Percentiles rank a stretch among this genome's conserved stretches.
These are phyloP conservation scores for Exophiala oligosperma DNA, from an alignment of 2,329 filamentous ascomycete species.

Conservation along the genomic window DNA sequence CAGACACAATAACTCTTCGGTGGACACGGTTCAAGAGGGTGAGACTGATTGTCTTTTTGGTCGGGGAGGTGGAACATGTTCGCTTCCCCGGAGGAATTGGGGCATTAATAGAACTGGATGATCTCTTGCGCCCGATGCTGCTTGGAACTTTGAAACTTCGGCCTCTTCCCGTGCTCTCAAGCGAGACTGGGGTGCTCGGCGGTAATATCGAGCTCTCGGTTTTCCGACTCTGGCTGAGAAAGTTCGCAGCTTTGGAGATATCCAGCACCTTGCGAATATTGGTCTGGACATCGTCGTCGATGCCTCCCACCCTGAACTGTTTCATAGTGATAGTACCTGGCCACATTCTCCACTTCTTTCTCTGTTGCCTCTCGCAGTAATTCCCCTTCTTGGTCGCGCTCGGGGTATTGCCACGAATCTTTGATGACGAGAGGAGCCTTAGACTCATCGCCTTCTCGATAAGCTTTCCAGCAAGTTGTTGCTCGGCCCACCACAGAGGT, in stretches of 20 bases:
- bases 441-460: slow-evolving; percentile 37
- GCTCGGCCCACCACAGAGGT: slow-evolving; percentile 41
- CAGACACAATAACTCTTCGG: too few species aligned
- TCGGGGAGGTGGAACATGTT: too few species aligned
- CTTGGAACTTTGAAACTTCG: slow-evolving; percentile 9
- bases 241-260: slow-evolving; percentile 19
- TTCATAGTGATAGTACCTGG: slow-evolving; percentile 32
- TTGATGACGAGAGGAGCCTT: slow-evolving; percentile 40
- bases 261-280: slow-evolving; percentile 27
- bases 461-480: slow-evolving; percentile 47
- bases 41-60: too few species aligned
- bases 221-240: slow-evolving; percentile 12
- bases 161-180: neutral
- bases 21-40: too few species aligned
- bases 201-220: neutral
- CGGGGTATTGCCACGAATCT: slow-evolving; percentile 34
- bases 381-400: slow-evolving; percentile 32
- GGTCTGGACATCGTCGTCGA: slow-evolving; percentile 27
- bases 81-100: too few species aligned
- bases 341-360: slow-evolving; percentile 31
- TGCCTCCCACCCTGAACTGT: slow-evolving; percentile 27
- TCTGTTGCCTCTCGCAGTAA: slow-evolving; percentile 29
- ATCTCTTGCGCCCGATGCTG: slow-evolving; percentile 22
- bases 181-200: neutral
- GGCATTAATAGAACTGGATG: slow-evolving; percentile 25